Evolutionary conservation across 306 rosid genomes (phyloP), one percentile per base, ranked within the genome.

Genomic region (Ormosia semicastrata): DNA sequence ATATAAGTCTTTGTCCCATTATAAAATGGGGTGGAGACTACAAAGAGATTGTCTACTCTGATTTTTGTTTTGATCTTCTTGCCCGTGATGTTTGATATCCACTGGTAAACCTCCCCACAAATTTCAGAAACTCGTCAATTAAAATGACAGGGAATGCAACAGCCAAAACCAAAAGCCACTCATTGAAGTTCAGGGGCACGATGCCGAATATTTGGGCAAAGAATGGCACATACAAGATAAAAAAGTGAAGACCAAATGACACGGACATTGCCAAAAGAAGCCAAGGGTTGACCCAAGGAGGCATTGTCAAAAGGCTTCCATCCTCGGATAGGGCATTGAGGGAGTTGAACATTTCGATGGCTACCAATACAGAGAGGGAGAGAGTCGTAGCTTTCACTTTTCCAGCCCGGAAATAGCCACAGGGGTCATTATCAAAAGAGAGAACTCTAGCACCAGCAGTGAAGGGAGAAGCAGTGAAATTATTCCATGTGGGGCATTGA

Each of bases 241-340:
- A 14, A 73, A 95, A 93, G 89, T 95, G 99, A 88, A 93, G 40
- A 62, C 90, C 92, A 65, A 95, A 95, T 49, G 99, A 95, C 66
- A 95, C 75, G 1, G 94, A 90, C 98, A 95, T 95, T 63, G 99
- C 98, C 72, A 95, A 56, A 74, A 95, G 98, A 76, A 95, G 99
- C 93, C 93, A 95, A 3, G 99, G 98, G 81, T 95, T 95, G 43
- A 93, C 94, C 99, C 99, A 95, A 5, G 98, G 99, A 34, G 98
- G 99, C 99, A 95, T 95, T 17, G 92, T 77, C 80, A 95, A 47
- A 64, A 95, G 94, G 85, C 99, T 95, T 57, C 98, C 94, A 65
- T 95, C 90, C 79, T 89, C 99, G 0, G 99, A 95, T 7, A 95
- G 87, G 33, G 97, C 97, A 49, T 95, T 95, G 41, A 95, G 95